Conservation (phyloP, 768 basidiomycete species). For the Russula griseocarnosa region DNA sequence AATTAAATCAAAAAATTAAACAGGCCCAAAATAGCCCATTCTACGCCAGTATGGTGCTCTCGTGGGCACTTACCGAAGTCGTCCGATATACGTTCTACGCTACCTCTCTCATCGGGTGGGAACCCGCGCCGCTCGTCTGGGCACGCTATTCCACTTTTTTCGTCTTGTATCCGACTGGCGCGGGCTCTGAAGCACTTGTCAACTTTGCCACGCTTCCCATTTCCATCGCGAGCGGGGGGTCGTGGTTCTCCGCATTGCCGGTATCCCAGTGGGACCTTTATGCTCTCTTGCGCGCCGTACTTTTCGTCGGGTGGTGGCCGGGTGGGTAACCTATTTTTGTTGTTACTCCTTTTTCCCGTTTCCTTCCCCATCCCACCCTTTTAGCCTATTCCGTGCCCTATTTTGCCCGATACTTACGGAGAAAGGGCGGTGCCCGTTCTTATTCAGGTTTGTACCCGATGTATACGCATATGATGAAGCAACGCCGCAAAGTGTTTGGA, state of each 20-base stretch:
- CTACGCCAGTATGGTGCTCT: conserved; percentile 89
- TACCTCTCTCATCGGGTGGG: conserved; percentile 52
- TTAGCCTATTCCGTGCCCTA: neutral
- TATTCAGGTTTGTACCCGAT: conserved; percentile 48
- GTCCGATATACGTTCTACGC: conserved; percentile 91
- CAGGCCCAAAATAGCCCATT: conserved; percentile 70
- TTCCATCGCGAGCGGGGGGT: conserved; percentile 35
- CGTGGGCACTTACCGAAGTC: conserved; percentile 90
- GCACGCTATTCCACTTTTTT: conserved; percentile 93
- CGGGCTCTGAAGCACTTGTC: conserved; percentile 83
- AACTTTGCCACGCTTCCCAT: conserved; percentile 70
- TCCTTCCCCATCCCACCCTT: too few species aligned
- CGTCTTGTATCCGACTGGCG: conserved; percentile 89
- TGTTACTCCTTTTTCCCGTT: neutral
- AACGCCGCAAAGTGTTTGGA: conserved; percentile 53
- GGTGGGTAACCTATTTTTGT: conserved; percentile 45
- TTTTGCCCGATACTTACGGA: conserved; percentile 6
- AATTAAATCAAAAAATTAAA: neutral
- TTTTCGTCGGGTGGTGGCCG: conserved; percentile 87
- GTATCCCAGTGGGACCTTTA: conserved; percentile 42
- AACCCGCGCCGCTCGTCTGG: conserved; percentile 51
- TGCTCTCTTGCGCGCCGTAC: conserved; percentile 39
- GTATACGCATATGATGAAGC: conserved; percentile 58
- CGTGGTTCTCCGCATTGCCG: conserved; percentile 12
- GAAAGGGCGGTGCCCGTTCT: neutral